Percentiles rank a stretch among this genome's conserved stretches.
These are phyloP conservation scores for Globisporangium radiosum DNA, from an alignment of 352 stramenopile genomes.

Conservation along the genomic window DNA sequence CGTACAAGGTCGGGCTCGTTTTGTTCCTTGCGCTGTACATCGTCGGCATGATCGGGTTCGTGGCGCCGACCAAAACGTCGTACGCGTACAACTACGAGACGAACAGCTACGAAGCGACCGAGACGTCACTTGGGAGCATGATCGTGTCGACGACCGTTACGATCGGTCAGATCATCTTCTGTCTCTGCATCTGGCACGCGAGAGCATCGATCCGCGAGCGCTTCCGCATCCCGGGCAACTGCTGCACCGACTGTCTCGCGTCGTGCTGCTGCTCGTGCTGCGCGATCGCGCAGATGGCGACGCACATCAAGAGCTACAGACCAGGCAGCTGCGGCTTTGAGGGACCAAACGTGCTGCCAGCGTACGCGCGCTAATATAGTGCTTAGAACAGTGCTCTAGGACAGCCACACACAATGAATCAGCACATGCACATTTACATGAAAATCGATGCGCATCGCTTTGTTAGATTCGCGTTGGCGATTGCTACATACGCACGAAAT, in stretches of 20 bases:
- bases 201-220: conserved; percentile 3
- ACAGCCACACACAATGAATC: not conserved
- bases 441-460: no score
- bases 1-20: conserved; percentile 6
- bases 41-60: not conserved
- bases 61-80: not conserved
- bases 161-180: not conserved
- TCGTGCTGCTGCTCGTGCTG: conserved; percentile 18
- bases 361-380: not conserved
- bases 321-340: conserved; percentile 13
- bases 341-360: conserved; percentile 5
- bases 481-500: no score
- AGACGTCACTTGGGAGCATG: not conserved
- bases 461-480: no score
- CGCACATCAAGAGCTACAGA: conserved; percentile 23
- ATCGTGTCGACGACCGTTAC: not conserved
- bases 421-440: no score
- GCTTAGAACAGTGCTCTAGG: conserved; percentile 6
- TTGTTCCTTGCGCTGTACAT: conserved; percentile 7
- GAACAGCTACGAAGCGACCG: not conserved
- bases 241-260: conserved; percentile 9
- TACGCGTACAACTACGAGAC: not conserved
- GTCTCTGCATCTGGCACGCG: conserved; percentile 2
- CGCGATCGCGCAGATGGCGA: conserved; percentile 22
- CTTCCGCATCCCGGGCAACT: conserved; percentile 11